Conservation (phyloP, 2,329 filamentous ascomycete genomes). For the Thermomyces lanuginosus region DNA sequence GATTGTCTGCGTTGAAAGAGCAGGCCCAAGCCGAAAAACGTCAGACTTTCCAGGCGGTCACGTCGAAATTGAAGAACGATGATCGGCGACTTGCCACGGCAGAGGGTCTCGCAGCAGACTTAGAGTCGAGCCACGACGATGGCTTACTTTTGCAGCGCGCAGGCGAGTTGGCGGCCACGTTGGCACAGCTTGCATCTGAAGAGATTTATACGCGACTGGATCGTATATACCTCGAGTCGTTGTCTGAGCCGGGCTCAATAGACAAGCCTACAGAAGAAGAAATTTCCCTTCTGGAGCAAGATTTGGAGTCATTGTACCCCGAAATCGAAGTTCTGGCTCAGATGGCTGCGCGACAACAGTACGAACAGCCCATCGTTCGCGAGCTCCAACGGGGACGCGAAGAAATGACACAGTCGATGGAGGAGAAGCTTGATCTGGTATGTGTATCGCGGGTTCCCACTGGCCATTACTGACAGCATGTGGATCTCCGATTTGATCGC, state of each 20-base stretch:
- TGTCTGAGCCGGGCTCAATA: conserved; percentile 7
- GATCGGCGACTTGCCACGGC: conserved; percentile 17
- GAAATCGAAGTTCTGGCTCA: conserved; percentile 25
- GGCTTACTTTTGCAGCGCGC: conserved; percentile 14
- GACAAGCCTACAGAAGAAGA: conserved; percentile 4
- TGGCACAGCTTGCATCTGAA: conserved; percentile 19
- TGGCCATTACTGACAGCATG: conserved; percentile 6
- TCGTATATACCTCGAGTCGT: conserved; percentile 22
- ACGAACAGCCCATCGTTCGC: conserved; percentile 23
- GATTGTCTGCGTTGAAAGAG: conserved; percentile 17
- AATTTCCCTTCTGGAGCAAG: conserved; percentile 16
- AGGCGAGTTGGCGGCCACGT: conserved; percentile 13
- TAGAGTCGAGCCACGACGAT: conserved; percentile 16
- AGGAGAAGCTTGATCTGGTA: conserved; percentile 21
- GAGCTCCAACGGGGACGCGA: conserved; percentile 19
- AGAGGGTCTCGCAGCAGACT: conserved; percentile 14
- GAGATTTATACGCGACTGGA: conserved; percentile 25
- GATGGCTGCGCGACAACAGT: conserved; percentile 28
- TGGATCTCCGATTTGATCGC: conserved; percentile 19
- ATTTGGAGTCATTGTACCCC: conserved; percentile 24
- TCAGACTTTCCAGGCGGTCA: conserved; percentile 17
- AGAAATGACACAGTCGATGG: conserved; percentile 14
- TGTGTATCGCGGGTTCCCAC: conserved; percentile 3
- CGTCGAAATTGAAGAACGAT: conserved; percentile 21
- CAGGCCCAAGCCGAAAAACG: conserved; percentile 17